Conservation (phyloP, 805 yeast genomes). For the Kodamaea sagamina region DNA sequence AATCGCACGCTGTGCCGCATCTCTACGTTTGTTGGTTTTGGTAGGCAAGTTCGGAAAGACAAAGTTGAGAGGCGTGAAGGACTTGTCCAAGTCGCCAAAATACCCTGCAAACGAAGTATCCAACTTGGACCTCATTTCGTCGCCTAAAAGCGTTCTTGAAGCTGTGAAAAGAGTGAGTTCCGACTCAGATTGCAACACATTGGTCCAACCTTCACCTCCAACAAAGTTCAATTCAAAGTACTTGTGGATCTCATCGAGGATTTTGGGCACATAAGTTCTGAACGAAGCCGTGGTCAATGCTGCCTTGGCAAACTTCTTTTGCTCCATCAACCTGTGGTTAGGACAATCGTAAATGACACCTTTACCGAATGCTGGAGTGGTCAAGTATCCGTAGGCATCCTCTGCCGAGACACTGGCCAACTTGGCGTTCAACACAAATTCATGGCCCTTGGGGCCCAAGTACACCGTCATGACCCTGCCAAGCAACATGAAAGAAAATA, state of each 20-base stretch:
- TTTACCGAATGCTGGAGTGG: conserved; percentile 96
- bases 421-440: conserved; percentile 89
- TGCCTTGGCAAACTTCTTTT: conserved; percentile 90
- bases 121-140: conserved; percentile 81
- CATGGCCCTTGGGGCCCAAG: conserved; percentile 97
- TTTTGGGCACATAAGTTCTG: conserved; percentile 80
- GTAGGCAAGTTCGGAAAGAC: conserved; percentile 92
- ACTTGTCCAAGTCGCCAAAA: conserved; percentile 90
- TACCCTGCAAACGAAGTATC: conserved; percentile 80
- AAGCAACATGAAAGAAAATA: conserved; percentile 82
- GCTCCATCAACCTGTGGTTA: conserved; percentile 91
- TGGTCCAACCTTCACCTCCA: conserved; percentile 48
- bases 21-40: conserved; percentile 80
- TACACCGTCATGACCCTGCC: conserved; percentile 95
- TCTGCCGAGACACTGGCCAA: conserved; percentile 90
- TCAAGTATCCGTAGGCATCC: conserved; percentile 89
- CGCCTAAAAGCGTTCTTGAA: conserved; percentile 85
- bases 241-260: conserved; percentile 68
- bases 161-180: conserved; percentile 96
- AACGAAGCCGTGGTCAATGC: conserved; percentile 87
- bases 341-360: conserved; percentile 98
- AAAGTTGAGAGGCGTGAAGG: conserved; percentile 92
- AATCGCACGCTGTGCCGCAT: conserved; percentile 79
- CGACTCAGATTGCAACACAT: conserved; percentile 83
- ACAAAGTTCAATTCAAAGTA: conserved; percentile 54